Evolutionary conservation across 1,284 basidiomycete genomes (phyloP).

Genomic region (Boletellus deceptivus): DNA sequence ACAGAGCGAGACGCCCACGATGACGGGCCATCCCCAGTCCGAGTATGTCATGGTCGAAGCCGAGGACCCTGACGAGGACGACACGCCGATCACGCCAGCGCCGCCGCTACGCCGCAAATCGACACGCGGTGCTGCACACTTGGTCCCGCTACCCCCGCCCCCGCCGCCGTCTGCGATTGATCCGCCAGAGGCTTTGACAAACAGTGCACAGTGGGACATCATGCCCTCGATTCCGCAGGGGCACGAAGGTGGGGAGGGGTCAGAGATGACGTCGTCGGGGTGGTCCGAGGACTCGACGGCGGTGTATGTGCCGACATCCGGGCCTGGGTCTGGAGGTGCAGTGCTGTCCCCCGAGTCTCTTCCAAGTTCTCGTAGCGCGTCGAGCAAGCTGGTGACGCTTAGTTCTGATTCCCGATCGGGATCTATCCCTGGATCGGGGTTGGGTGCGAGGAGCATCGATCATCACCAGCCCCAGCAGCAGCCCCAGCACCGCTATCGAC

Average conservation of each 20-base stretch:
- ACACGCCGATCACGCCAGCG: slow-evolving; percentile 27
- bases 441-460: slow-evolving; percentile 12
- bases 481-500: slow-evolving; percentile 7
- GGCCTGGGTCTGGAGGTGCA: too few species aligned
- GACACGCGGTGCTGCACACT: slow-evolving; percentile 36
- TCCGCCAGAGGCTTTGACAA: slow-evolving; percentile 19
- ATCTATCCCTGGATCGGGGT: not conserved
- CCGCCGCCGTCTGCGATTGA: slow-evolving; percentile 33
- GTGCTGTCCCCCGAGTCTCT: not conserved
- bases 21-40: slow-evolving; percentile 30
- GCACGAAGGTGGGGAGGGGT: slow-evolving; percentile 22
- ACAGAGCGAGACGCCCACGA: slow-evolving; percentile 10
- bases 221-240: slow-evolving; percentile 47
- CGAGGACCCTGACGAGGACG: slow-evolving; percentile 34
- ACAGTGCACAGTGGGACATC: slow-evolving; percentile 45
- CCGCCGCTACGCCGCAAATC: slow-evolving; percentile 46
- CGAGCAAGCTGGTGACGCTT: slow-evolving; percentile 1
- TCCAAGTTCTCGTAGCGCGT: not conserved
- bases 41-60: slow-evolving; percentile 65
- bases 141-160: slow-evolving; percentile 31
- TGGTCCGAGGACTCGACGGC: slow-evolving; percentile 50
- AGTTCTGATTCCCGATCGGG: not conserved
- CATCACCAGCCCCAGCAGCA: not conserved
- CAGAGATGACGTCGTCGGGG: slow-evolving; percentile 33
- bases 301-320: slow-evolving; percentile 26